These are phyloP conservation scores for Drechslerella coelobrocha DNA, from an alignment of 2,329 filamentous ascomycete species.

Conservation along the genomic window DNA sequence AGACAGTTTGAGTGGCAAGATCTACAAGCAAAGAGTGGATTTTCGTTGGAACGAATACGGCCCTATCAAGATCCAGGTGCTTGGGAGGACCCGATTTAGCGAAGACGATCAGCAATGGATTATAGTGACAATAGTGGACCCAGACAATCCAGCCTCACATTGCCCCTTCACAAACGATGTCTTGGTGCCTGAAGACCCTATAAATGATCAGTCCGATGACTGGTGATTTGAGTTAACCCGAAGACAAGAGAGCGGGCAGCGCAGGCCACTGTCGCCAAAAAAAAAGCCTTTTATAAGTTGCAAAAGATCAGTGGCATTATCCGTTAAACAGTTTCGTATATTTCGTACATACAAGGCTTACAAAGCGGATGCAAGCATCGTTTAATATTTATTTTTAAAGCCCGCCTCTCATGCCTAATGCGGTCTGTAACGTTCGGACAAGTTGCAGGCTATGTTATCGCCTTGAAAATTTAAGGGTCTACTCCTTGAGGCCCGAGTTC, in stretches of 20 bases:
- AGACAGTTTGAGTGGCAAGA: background rate
- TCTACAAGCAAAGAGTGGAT: constrained; percentile 5
- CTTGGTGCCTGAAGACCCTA: background rate
- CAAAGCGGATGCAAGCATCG: no score
- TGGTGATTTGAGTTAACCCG: no score
- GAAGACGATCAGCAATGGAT: constrained; percentile 20
- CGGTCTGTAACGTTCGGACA: constrained; percentile 17
- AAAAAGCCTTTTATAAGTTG: no score
- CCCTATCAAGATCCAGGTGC: constrained; percentile 11
- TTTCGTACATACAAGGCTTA: no score
- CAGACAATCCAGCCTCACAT: background rate
- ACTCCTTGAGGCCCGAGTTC: no score
- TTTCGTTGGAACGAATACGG: constrained; percentile 6
- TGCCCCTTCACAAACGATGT: constrained; percentile 22
- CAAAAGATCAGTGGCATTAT: no score
- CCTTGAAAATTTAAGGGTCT: no score
- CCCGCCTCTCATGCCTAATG: constrained; percentile 19
- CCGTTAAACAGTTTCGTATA: no score
- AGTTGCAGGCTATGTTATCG: constrained; percentile 3
- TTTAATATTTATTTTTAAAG: no score
- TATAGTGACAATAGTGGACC: constrained; percentile 16
- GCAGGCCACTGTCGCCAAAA: no score
- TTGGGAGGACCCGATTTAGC: constrained; percentile 26
- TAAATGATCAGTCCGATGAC: no score
- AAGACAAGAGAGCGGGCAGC: no score